phyloP scores from a whole-genome alignment of 441 rosid genomes.

The Gossypium schwendimanii region DNA sequence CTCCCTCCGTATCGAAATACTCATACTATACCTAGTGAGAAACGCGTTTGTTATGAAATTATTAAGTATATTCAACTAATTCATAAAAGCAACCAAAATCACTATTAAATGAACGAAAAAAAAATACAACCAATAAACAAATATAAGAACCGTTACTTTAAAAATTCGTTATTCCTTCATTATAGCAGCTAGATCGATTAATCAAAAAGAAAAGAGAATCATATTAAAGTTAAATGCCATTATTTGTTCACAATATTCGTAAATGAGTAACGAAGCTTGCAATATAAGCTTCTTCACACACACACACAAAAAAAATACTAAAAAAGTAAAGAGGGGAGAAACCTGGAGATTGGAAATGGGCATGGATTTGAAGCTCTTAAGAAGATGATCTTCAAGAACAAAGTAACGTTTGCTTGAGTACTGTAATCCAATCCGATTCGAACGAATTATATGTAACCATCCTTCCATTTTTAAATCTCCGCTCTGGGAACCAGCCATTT shows the following conservation, averaged over 20 bases:
- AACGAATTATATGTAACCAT: conserved; percentile 76
- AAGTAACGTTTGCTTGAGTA: conserved; percentile 86
- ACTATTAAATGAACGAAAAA: not conserved
- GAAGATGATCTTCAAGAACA: conserved; percentile 65
- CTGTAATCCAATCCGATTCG: conserved; percentile 72
- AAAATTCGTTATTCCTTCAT: not conserved
- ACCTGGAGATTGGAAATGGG: conserved; percentile 62
- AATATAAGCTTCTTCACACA: not conserved
- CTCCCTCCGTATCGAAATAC: not conserved
- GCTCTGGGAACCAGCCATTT: conserved; percentile 29
- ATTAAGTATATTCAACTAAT: not conserved
- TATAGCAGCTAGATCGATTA: not conserved
- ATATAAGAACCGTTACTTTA: not conserved
- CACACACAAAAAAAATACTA: not conserved
- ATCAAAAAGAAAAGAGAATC: not conserved
- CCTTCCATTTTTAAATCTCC: conserved; percentile 69
- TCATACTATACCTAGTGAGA: not conserved
- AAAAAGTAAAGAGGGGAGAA: not conserved
- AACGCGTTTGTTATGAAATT: conserved; percentile 3
- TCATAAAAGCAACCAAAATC: not conserved
- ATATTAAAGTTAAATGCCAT: not conserved
- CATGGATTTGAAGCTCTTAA: conserved; percentile 66
- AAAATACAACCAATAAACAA: not conserved
- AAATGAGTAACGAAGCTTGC: conserved; percentile 1
- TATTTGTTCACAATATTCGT: not conserved